Conservation (phyloP, 1,284 basidiomycete genomes). For the Omphalotus olearius region DNA sequence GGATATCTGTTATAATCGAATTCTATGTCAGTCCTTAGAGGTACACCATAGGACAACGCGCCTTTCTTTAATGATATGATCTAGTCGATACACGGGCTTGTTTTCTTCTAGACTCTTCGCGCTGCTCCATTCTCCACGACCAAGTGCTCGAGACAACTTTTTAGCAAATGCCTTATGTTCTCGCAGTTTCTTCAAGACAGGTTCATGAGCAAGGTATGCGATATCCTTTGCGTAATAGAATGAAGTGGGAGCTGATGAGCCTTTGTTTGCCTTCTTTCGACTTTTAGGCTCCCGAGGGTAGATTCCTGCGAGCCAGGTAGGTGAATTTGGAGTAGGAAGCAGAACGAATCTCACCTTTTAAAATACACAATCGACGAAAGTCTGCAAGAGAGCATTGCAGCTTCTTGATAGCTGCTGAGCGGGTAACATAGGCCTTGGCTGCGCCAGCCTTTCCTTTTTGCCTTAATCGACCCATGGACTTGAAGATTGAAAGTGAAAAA, state of each 20-base stretch:
- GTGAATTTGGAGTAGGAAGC: not conserved
- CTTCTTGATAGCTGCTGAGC: slow-evolving; percentile 87
- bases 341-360: slow-evolving; percentile 72
- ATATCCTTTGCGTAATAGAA: slow-evolving; percentile 99
- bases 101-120: slow-evolving; percentile 94
- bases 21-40: not conserved
- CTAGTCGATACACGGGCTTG: slow-evolving; percentile 84
- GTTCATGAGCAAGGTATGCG: slow-evolving; percentile 96
- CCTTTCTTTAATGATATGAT: slow-evolving; percentile 99
- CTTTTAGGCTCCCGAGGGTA: slow-evolving; percentile 95
- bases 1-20: slow-evolving; percentile 68
- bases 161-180: slow-evolving; percentile 99
- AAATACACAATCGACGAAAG: slow-evolving; percentile 94
- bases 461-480: slow-evolving; percentile 81
- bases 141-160: slow-evolving; percentile 91
- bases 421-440: slow-evolving; percentile 93
- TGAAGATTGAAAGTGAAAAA: not conserved
- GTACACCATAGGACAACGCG: slow-evolving; percentile 29
- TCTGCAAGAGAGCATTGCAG: slow-evolving; percentile 96
- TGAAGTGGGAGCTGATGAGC: slow-evolving; percentile 92
- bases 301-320: slow-evolving; percentile 60
- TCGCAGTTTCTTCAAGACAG: slow-evolving; percentile 90
- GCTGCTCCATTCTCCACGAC: slow-evolving; percentile 90
- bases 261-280: slow-evolving; percentile 96
- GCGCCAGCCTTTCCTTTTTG: slow-evolving; percentile 90